Percentiles rank a stretch among this genome's conserved stretches.
Evolutionary conservation across 495 filamentous ascomycete species (phyloP).

Genomic region (Xylaria intraflava): DNA sequence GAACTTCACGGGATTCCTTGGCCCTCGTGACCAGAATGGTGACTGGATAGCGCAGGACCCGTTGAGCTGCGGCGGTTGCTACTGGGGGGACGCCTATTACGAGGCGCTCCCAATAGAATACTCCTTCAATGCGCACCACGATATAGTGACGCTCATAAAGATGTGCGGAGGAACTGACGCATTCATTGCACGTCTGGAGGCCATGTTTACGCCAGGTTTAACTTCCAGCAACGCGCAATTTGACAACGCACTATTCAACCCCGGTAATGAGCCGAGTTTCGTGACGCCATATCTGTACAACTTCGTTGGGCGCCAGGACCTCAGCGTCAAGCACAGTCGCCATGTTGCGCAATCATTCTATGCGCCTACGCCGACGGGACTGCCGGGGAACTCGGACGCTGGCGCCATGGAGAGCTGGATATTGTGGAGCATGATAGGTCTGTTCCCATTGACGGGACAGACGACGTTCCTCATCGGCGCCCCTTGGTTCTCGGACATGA

Average conservation of each 20-base stretch:
- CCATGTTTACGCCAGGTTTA: conserved; percentile 51
- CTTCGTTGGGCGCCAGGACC: conserved; percentile 55
- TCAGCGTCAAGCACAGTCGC: conserved; percentile 49
- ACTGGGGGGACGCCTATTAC: conserved; percentile 57
- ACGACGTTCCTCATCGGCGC: conserved; percentile 58
- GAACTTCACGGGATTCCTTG: conserved; percentile 59
- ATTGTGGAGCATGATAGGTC: conserved; percentile 63
- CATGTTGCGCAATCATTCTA: conserved; percentile 52
- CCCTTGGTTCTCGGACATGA: conserved; percentile 56
- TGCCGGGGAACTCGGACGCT: conserved; percentile 64
- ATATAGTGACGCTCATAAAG: conserved; percentile 53
- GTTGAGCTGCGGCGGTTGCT: conserved; percentile 58
- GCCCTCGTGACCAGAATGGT: conserved; percentile 49
- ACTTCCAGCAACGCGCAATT: conserved; percentile 43
- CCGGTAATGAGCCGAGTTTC: conserved; percentile 66
- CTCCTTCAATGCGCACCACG: conserved; percentile 61
- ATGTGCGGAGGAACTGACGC: conserved; percentile 49
- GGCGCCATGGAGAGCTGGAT: conserved; percentile 67
- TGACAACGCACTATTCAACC: conserved; percentile 57
- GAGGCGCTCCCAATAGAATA: conserved; percentile 64
- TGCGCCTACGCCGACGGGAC: conserved; percentile 40
- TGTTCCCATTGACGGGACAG: conserved; percentile 60
- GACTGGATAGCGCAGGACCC: conserved; percentile 54
- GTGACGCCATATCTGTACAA: conserved; percentile 66
- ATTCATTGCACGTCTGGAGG: conserved; percentile 59